Percentiles rank a stretch among this genome's conserved stretches.
Conservation (phyloP, 2,329 filamentous ascomycete genomes). For the Penicillium sp. region DNA sequence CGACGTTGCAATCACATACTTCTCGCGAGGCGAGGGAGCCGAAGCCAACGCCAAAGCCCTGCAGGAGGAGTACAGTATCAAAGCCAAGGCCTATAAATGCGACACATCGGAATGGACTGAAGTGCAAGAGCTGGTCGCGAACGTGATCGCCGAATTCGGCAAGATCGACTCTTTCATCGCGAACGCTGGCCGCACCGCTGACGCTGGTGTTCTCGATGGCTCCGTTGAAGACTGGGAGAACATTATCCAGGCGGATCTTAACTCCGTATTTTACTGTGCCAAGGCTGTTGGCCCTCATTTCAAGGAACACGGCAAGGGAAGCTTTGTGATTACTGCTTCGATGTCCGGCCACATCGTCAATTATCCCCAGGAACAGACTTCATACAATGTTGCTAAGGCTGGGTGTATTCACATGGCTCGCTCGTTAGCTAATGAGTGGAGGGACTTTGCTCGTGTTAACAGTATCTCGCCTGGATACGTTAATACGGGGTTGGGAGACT, state of each 20-base stretch:
- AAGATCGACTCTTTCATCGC: slow-evolving; percentile 67
- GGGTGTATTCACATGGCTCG: slow-evolving; percentile 64
- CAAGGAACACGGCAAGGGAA: slow-evolving; percentile 64
- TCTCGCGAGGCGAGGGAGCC: slow-evolving; percentile 60
- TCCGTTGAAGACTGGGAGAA: slow-evolving; percentile 70
- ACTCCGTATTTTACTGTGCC: slow-evolving; percentile 78
- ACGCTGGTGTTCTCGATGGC: slow-evolving; percentile 67
- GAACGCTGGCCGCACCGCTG: slow-evolving; percentile 70
- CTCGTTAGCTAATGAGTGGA: slow-evolving; percentile 68
- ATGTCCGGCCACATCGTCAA: slow-evolving; percentile 59
- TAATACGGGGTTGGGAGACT: slow-evolving; percentile 66
- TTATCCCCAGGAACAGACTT: slow-evolving; percentile 64
- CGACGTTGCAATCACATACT: slow-evolving; percentile 66
- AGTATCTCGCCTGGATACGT: slow-evolving; percentile 68
- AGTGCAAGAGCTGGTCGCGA: slow-evolving; percentile 57
- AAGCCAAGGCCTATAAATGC: slow-evolving; percentile 68
- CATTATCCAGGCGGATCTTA: slow-evolving; percentile 83
- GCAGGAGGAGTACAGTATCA: slow-evolving; percentile 60
- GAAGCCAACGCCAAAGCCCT: slow-evolving; percentile 67
- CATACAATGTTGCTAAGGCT: slow-evolving; percentile 65
- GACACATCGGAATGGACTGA: slow-evolving; percentile 58
- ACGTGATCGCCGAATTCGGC: slow-evolving; percentile 68
- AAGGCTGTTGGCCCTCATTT: slow-evolving; percentile 81
- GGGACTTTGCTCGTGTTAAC: slow-evolving; percentile 68
- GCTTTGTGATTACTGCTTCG: slow-evolving; percentile 65